Conservation (phyloP, 495 filamentous ascomycete genomes). For the Aspergillus taichungensis region DNA sequence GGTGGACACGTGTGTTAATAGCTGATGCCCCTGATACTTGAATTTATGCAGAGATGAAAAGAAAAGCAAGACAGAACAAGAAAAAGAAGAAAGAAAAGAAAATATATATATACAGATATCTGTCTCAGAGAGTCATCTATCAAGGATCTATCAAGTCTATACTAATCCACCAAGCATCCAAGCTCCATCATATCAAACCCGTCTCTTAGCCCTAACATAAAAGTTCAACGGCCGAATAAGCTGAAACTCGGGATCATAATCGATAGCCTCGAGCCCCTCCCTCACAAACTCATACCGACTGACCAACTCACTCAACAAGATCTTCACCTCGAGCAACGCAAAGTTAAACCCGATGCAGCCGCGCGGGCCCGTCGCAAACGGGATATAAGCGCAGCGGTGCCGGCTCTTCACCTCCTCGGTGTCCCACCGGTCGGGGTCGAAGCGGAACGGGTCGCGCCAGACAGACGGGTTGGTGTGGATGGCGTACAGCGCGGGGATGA, state of each 20-base stretch:
- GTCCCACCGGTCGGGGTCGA: conserved; percentile 49
- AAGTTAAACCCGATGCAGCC: conserved; percentile 52
- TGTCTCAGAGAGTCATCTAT: too few species aligned
- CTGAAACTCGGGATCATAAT: conserved; percentile 50
- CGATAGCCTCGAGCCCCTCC: conserved; percentile 31
- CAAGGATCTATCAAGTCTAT: too few species aligned
- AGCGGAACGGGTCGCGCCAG: conserved; percentile 43
- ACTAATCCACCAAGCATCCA: too few species aligned
- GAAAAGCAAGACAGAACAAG: too few species aligned
- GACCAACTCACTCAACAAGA: conserved; percentile 41
- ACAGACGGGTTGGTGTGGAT: conserved; percentile 45
- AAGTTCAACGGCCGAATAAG: conserved; percentile 45
- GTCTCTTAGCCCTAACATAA: conserved; percentile 38
- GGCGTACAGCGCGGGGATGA: conserved; percentile 37
- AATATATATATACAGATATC: too few species aligned
- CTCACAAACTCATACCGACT: conserved; percentile 43
- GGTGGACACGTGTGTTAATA: too few species aligned
- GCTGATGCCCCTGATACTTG: too few species aligned
- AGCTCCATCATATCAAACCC: conserved; percentile 9
- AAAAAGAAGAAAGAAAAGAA: too few species aligned
- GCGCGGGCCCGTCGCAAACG: conserved; percentile 42
- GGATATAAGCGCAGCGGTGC: conserved; percentile 37
- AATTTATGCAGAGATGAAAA: too few species aligned
- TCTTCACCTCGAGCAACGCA: conserved; percentile 46
- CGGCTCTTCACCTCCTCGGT: conserved; percentile 35